Base-by-base conservation (phyloP, 768 basidiomycete species). In the Russula lepida region DNA sequence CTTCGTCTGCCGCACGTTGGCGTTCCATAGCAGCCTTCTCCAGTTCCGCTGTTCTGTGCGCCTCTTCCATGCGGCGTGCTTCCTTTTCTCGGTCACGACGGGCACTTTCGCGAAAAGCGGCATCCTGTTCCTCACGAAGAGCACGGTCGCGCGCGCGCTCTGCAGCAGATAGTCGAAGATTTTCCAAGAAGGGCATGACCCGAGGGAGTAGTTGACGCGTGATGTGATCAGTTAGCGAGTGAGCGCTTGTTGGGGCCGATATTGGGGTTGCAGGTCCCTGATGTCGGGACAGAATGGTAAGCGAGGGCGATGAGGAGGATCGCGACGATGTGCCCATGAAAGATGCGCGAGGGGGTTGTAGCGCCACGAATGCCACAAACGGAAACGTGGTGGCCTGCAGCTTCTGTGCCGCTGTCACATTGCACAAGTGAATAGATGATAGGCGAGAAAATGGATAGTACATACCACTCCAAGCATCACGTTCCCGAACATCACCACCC, bases 341-440 rank as follows among this genome's bases (percentile, higher is more conserved):
- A 44, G 69, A 71, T 23, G 72, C 77, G 32, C 83, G 81, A 19
- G 81, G 81, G 0, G 91, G 86, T 69, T 98, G 91, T 51, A 97
- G 82, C 1, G 94, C 86, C 51, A 97, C 72, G 72, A 98, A 99
- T 1, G 91, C 90, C 51, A 99, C 79, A 63, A 95, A 95, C 0
- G 95, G 97, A 68, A 89, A 97, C 0, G 94, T 92, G 1, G 94
- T 93, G 2, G 87, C 86, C 69, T 90, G 85, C 0, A 98, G 76
- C 70, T 89, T 90, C 68, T 87, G 82, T 13, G 84, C 76, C 30
- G 75, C 88, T 77, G 74, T n/a, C 17, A 64, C 43, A 46, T 33
- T 11, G 51, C 63, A 41, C 54, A 28, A 37, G 30, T 35, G 51
- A 49, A 49, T 7, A 35, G 17, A 11, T 52, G n/a, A 27, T 32